Evolutionary conservation across 2,329 filamentous ascomycete species (phyloP).

Genomic region (Colletotrichum caudatum): DNA sequence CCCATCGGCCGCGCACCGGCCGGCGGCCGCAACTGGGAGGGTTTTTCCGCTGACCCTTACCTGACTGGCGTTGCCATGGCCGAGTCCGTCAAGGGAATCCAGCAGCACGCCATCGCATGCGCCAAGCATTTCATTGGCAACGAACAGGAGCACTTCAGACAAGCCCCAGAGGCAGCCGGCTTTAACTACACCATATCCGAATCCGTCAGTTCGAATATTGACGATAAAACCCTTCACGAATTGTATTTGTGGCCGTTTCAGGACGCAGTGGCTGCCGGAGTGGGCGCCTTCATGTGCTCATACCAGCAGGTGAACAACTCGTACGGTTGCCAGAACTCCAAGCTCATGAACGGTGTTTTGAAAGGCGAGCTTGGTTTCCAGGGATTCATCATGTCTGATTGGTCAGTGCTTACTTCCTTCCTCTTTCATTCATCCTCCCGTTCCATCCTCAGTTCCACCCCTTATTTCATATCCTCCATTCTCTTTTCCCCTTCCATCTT

Average conservation of each 20-base stretch:
- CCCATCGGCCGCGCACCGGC: constrained; percentile 61
- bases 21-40: constrained; percentile 73
- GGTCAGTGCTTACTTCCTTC: constrained; percentile 53
- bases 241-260: constrained; percentile 84
- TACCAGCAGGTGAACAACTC: constrained; percentile 87
- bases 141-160: constrained; percentile 84
- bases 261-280: constrained; percentile 76
- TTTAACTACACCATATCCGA: constrained; percentile 73
- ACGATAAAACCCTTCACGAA: constrained; percentile 81
- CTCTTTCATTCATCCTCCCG: too few species aligned
- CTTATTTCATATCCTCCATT: too few species aligned
- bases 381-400: constrained; percentile 85
- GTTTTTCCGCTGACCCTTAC: constrained; percentile 78
- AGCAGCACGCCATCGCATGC: constrained; percentile 86
- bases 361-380: constrained; percentile 87
- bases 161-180: constrained; percentile 65
- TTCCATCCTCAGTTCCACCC: too few species aligned
- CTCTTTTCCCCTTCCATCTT: too few species aligned
- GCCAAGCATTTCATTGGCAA: constrained; percentile 82
- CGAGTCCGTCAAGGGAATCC: constrained; percentile 82
- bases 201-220: constrained; percentile 70
- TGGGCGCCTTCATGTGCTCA: constrained; percentile 73
- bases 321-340: constrained; percentile 83
- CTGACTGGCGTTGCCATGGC: constrained; percentile 79
- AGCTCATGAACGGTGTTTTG: constrained; percentile 78